Base-by-base conservation (phyloP, 2,329 filamentous ascomycete genomes). In the Raffaelea arxii region DNA sequence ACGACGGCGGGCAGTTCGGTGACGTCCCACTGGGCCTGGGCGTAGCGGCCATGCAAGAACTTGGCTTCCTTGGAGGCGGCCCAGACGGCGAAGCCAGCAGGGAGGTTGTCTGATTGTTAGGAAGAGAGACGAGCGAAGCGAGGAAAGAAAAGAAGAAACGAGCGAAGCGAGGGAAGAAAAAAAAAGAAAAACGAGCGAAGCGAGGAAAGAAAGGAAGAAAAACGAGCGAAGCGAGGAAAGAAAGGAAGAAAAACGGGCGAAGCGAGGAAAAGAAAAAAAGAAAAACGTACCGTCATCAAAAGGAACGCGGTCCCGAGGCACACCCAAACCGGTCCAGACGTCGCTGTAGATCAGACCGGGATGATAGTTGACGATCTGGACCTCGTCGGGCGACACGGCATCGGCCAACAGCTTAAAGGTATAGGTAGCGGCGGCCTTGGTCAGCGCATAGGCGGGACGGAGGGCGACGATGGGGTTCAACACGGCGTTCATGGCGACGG, bases 21-120 rank as follows among this genome's bases (percentile, higher is more conserved):
- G 2, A 68, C 58, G 51, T 71, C 68, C 67, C 68, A 71, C n/a
- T 59, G 59, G 6, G 61, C 56, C 58, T 61, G 65, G 4, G 66
- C 56, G 30, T 64, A 64, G 24, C 64, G 65, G 4, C 63, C 62
- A 39, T 64, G 65, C 22, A 70, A 49, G 44, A 68, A 68, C 7
- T 46, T 48, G 2, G 68, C 66, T 48, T 69, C 62, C 0, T 55
- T 47, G 7, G 57, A 61, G 2, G 66, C 61, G 2, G 62, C 54
- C 68, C 67, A 70, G 6, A 69, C 61, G 7, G 56, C 50, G 41
- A 66, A 70, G 25, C 59, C 56, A 51, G 56, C 58, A 4, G 50
- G 38, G 2, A 55, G 49, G 22, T 40, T 23, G 4, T 27, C 46
- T 52, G 21, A n/a, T n/a, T n/a, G n/a, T n/a, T 2, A 21, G 12